A percentile compares a stretch with the other conserved stretches of the same genome.
Conservation (phyloP, 1,139 yeast genomes). For the Arxiozyma heterogenica region DNA sequence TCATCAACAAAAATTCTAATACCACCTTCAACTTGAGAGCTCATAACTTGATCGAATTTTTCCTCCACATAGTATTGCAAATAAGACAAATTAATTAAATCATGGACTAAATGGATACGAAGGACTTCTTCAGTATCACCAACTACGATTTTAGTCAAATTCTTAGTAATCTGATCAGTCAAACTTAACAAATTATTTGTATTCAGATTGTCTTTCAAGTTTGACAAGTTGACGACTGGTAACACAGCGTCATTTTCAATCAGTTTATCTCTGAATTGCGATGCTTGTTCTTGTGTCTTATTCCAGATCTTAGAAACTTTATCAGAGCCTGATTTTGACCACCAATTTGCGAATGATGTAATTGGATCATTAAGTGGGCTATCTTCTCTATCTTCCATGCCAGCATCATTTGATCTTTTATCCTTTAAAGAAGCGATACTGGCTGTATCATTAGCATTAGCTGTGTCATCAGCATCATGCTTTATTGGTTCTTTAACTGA, state of each 20-base stretch:
- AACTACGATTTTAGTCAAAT: constrained; percentile 40
- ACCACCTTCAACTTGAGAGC: constrained; percentile 80
- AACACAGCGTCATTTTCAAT: constrained; percentile 10
- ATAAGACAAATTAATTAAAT: constrained; percentile 61
- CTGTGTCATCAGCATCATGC: no score
- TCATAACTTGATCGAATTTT: constrained; percentile 75
- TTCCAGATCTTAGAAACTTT: constrained; percentile 69
- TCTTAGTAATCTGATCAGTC: constrained; percentile 22
- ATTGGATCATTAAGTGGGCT: constrained; percentile 49
- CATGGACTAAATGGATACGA: constrained; percentile 75
- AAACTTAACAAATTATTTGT: constrained; percentile 13
- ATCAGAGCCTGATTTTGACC: constrained; percentile 65
- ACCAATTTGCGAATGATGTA: constrained; percentile 69
- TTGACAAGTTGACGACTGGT: constrained; percentile 1
- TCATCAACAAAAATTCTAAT: constrained; percentile 50
- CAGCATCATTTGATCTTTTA: constrained; percentile 5
- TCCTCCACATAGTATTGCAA: constrained; percentile 55
- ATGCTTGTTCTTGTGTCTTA: constrained; percentile 31
- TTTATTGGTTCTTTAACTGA: constrained; percentile 5
- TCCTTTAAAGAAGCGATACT: constrained; percentile 7
- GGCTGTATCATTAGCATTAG: constrained; percentile 6
- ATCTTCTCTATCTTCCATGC: constrained; percentile 12
- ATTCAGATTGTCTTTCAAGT: neutral
- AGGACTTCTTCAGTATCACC: constrained; percentile 64
- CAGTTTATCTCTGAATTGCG: constrained; percentile 23